These are phyloP conservation scores for Biscogniauxia marginata DNA, from an alignment of 2,329 filamentous ascomycete genomes.

Conservation along the genomic window DNA sequence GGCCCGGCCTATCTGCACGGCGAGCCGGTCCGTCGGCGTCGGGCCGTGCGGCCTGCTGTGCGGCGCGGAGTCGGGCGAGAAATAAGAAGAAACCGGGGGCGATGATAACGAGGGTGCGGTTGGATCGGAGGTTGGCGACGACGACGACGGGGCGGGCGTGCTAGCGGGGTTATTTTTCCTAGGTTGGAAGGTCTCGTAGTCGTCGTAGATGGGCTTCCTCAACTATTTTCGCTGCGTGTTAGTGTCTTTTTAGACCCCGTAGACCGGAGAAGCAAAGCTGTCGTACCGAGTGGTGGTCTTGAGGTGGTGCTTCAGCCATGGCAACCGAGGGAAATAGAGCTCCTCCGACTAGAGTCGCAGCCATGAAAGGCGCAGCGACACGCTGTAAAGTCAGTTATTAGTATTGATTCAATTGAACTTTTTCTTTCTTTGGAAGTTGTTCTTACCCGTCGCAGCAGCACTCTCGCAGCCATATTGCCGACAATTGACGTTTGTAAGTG, in stretches of 20 bases:
- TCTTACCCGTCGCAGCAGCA: slow-evolving; percentile 56
- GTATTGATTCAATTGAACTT: slow-evolving; percentile 7
- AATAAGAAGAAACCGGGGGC: slow-evolving; percentile 16
- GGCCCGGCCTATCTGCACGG: slow-evolving; percentile 74
- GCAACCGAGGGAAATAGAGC: slow-evolving; percentile 36
- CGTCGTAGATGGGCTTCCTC: slow-evolving; percentile 80
- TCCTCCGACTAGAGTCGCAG: slow-evolving; percentile 39
- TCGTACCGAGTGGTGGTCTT: slow-evolving; percentile 26
- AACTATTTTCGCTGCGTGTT: slow-evolving; percentile 30
- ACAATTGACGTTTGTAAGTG: slow-evolving; percentile 42
- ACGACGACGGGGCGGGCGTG: slow-evolving; percentile 30
- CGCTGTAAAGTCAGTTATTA: slow-evolving; percentile 36
- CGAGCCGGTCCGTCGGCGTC: slow-evolving; percentile 86
- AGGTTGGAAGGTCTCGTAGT: slow-evolving; percentile 49
- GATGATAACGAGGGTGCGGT: slow-evolving; percentile 27
- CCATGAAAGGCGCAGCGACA: slow-evolving; percentile 54
- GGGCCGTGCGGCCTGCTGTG: slow-evolving; percentile 46
- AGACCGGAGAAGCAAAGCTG: neutral
- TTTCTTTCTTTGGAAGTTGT: neutral
- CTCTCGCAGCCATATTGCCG: slow-evolving; percentile 58
- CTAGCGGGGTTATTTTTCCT: slow-evolving; percentile 12
- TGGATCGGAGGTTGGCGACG: slow-evolving; percentile 35
- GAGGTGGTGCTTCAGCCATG: slow-evolving; percentile 46
- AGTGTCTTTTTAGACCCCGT: too few species aligned
- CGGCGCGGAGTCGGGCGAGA: slow-evolving; percentile 30